Evolutionary conservation across 2,329 filamentous ascomycete genomes (phyloP).

Genomic region (Lachnellula suecica): DNA sequence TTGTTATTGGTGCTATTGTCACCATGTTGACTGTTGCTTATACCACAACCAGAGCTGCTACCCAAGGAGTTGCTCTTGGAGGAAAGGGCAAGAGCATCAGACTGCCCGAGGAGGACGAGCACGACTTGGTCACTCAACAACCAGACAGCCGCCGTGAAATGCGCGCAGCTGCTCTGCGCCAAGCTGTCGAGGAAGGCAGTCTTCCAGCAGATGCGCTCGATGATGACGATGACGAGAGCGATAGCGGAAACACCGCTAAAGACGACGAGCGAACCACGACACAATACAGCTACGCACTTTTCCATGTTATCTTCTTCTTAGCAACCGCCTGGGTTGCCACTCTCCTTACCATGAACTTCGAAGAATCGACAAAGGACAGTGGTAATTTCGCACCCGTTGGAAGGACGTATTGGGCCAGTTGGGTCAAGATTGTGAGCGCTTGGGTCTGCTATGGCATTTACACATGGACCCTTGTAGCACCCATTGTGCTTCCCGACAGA

Average conservation of each 20-base stretch:
- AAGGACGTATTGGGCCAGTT: constrained; percentile 93
- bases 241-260: constrained; percentile 58
- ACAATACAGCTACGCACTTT: constrained; percentile 94
- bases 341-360: constrained; percentile 77
- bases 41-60: constrained; percentile 93
- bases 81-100: constrained; percentile 59
- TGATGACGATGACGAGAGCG: constrained; percentile 64
- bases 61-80: constrained; percentile 78
- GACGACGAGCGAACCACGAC: constrained; percentile 89
- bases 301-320: constrained; percentile 97
- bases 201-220: constrained; percentile 88
- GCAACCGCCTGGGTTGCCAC: constrained; percentile 96
- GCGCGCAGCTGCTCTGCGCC: constrained; percentile 86
- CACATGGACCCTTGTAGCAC: constrained; percentile 87
- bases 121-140: constrained; percentile 85
- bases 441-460: constrained; percentile 98
- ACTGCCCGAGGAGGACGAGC: constrained; percentile 72
- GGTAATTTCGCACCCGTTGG: constrained; percentile 92
- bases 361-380: constrained; percentile 59
- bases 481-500: constrained; percentile 79
- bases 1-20: constrained; percentile 89
- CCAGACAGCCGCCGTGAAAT: constrained; percentile 80
- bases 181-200: constrained; percentile 89
- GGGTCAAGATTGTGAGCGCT: constrained; percentile 97
- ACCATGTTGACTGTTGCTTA: constrained; percentile 97